Conservation (phyloP, 192 early-diverging fungal species). For the Chytriomyces sp. region DNA sequence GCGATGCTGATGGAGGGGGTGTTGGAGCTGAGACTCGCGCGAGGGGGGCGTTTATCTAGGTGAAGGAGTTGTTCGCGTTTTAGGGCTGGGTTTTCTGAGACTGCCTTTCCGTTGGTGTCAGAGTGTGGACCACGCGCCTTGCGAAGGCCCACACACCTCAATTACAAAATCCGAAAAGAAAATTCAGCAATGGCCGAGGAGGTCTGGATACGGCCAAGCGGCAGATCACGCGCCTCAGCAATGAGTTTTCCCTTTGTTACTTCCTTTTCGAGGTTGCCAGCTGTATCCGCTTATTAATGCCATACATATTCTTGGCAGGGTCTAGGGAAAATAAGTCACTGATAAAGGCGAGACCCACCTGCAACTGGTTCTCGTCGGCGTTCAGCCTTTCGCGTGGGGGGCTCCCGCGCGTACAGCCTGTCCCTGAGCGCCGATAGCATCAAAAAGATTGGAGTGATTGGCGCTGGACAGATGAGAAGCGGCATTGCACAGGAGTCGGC, state of each 20-base stretch:
- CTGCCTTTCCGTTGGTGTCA: no score
- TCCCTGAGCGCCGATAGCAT: no score
- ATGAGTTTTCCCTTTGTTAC: slow-evolving; percentile 85
- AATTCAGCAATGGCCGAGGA: slow-evolving; percentile 65
- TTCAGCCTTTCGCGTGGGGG: no score
- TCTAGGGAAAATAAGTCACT: slow-evolving; percentile 45
- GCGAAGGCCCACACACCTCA: slow-evolving; percentile 52
- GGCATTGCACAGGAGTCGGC: no score
- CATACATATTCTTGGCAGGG: background rate
- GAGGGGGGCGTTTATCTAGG: slow-evolving; percentile 67
- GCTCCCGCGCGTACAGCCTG: no score
- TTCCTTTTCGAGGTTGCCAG: slow-evolving; percentile 86
- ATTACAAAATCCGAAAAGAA: slow-evolving; percentile 78
- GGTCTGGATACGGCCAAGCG: slow-evolving; percentile 64
- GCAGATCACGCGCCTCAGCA: slow-evolving; percentile 66
- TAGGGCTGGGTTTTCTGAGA: slow-evolving; percentile 80
- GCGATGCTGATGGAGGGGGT: slow-evolving; percentile 97
- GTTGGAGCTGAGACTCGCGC: slow-evolving; percentile 90
- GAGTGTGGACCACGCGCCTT: background rate
- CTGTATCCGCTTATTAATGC: no score
- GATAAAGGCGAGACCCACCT: slow-evolving; percentile 80
- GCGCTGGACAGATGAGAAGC: no score
- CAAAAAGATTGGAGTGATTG: no score
- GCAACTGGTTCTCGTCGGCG: slow-evolving; percentile 72
- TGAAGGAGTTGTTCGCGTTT: slow-evolving; percentile 82